Percentiles rank a stretch among this genome's conserved stretches.
These are phyloP conservation scores for Yamadazyma akitaensis DNA, from an alignment of 805 yeast genomes.

Conservation along the genomic window DNA sequence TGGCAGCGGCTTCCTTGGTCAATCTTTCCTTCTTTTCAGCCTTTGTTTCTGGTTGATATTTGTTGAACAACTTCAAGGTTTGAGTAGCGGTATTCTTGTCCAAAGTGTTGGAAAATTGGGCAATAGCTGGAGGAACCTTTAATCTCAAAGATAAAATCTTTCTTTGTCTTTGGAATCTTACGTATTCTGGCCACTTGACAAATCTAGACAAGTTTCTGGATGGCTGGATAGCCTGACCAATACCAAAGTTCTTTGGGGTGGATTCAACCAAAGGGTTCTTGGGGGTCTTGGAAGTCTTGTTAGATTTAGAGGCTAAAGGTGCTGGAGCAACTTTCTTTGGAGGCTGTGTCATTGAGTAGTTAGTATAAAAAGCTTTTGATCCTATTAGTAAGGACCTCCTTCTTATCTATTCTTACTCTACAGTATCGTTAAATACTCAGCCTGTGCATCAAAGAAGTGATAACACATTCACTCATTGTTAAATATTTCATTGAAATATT, in stretches of 20 bases:
- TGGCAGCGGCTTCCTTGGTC: conserved; percentile 97
- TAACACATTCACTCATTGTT: conserved; percentile 7
- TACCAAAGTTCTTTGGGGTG: conserved; percentile 90
- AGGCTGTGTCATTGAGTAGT: conserved; percentile 53
- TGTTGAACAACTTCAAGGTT: conserved; percentile 95
- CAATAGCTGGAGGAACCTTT: conserved; percentile 98
- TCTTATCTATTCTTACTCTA: conserved; percentile 30
- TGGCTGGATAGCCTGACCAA: conserved; percentile 95
- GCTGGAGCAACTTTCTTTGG: conserved; percentile 51
- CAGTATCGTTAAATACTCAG: conserved; percentile 42
- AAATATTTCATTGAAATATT: background rate
- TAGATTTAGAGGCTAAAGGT: conserved; percentile 39
- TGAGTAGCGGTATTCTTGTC: conserved; percentile 99
- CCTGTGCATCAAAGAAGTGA: conserved; percentile 42
- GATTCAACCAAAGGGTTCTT: conserved; percentile 88
- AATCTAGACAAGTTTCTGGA: conserved; percentile 94
- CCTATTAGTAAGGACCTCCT: conserved; percentile 1
- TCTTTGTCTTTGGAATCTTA: conserved; percentile 98
- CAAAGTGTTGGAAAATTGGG: conserved; percentile 93
- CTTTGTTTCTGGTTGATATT: conserved; percentile 97
- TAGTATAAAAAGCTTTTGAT: conserved; percentile 15
- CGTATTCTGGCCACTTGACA: conserved; percentile 99
- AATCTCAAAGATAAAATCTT: conserved; percentile 92
- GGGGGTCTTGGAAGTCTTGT: conserved; percentile 22
- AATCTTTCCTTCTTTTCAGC: conserved; percentile 99